Base-by-base conservation (phyloP, 1,284 basidiomycete genomes). In the Tylopilus sp. region DNA sequence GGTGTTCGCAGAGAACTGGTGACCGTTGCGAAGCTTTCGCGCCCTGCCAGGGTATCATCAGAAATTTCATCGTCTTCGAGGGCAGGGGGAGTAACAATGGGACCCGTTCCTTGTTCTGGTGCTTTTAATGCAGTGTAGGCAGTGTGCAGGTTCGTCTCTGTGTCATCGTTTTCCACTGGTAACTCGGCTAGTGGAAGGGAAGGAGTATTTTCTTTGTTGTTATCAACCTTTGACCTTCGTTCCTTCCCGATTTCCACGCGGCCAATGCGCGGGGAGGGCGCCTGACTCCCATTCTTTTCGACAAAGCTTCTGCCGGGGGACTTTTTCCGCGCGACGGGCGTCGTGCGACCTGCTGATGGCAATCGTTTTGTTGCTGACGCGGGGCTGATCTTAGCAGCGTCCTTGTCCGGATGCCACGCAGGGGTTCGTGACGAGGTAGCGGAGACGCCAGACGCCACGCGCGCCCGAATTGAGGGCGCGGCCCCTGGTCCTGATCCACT, bases 381-480 rank as follows among this genome's bases (percentile, higher is more conserved):
- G 35, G 69, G 57, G 51, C 57, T 68, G 26, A 57, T 48, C 50
- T 58, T 68, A 34, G 43, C 2, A 8, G 29, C 35, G 9, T 70
- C 67, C 35, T 40, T 63, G 44, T 61, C 58, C 31, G 47, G 47
- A 48, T 56, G 65, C 35, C 59, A 67, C 21, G 21, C 56, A 28
- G 57, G 50, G 0, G 58, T 54, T 24, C 63, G 63, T 10, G 60
- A 57, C 4, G 70, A 66, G 4, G 57, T 30, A 4, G 62, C 46
- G 9, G 65, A 67, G 7, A 65, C 57, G 7, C 65, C 65, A 5
- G 66, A 71, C 11, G 58, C 50, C 18, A 67, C 57, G 15, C 65
- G 57, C 4, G 48, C 15, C 26, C 68, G 57, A 14, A 34, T 34
- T 8, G 33, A 9, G 0, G 53, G n/a, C 17, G 24, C 20, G 0